Evolutionary conservation across 371 early-diverging fungal species (phyloP).

Genomic region (Smittium mucronatum): DNA sequence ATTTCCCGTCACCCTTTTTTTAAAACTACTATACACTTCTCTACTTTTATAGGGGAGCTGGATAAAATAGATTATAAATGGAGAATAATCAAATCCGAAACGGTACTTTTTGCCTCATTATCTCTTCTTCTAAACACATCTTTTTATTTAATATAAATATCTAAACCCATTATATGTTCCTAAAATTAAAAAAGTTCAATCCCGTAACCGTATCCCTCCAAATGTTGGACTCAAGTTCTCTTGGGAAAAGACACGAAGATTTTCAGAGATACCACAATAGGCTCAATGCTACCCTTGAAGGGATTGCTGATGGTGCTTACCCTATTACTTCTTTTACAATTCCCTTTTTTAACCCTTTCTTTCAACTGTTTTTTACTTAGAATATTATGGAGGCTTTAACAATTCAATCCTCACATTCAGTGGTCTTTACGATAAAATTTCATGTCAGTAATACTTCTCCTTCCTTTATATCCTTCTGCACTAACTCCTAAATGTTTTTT

Average conservation of each 20-base stretch:
- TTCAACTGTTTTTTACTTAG: too few species aligned
- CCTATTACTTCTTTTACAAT: background rate
- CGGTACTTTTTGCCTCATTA: background rate
- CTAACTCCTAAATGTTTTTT: too few species aligned
- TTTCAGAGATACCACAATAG: constrained; percentile 55
- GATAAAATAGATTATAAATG: background rate
- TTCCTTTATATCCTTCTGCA: background rate
- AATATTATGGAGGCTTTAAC: constrained; percentile 86
- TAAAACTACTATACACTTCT: background rate
- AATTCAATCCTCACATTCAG: constrained; percentile 83
- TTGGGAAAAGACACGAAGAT: constrained; percentile 58
- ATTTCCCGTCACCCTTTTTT: background rate
- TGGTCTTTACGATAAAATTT: constrained; percentile 71
- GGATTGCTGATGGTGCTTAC: constrained; percentile 68
- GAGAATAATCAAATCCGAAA: background rate
- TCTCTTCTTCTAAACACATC: background rate
- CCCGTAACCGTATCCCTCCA: constrained; percentile 76
- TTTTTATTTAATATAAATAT: too few species aligned
- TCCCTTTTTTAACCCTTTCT: too few species aligned
- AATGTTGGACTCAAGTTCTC: constrained; percentile 71
- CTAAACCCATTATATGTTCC: too few species aligned
- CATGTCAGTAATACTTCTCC: constrained; percentile 14
- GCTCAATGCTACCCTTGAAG: constrained; percentile 68
- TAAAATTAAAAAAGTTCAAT: constrained; percentile 49
- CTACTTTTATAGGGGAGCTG: background rate